Evolutionary conservation across 1,284 basidiomycete species (phyloP).

Genomic region (Heterobasidion parviporum): DNA sequence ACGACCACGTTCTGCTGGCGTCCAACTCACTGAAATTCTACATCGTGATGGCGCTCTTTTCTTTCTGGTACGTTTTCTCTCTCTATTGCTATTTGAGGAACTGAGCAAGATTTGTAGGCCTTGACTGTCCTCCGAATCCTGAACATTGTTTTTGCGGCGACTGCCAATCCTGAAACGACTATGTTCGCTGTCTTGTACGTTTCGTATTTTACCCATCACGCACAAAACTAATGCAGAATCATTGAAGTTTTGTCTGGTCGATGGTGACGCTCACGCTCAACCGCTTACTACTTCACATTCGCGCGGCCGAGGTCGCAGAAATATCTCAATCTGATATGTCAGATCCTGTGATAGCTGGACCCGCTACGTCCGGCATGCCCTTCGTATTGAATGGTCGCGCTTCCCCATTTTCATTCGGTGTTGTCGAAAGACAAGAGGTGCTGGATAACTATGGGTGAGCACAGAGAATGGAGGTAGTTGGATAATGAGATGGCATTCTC

Average conservation of each 20-base stretch:
- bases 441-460: neutral
- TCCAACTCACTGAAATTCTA: neutral
- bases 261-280: neutral
- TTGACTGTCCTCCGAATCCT: neutral
- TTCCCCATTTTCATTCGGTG: neutral
- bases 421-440: neutral
- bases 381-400: neutral
- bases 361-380: neutral
- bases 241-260: neutral
- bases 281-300: neutral
- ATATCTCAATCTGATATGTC: neutral
- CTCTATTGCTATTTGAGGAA: neutral
- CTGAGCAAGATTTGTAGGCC: neutral
- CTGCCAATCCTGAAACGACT: neutral
- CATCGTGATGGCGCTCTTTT: neutral
- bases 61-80: neutral
- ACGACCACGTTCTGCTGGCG: neutral
- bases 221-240: neutral
- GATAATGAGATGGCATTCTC: no score
- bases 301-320: neutral
- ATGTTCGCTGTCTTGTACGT: neutral
- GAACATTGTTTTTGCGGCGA: slow-evolving; percentile 1
- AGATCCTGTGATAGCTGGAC: neutral
- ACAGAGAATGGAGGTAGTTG: neutral
- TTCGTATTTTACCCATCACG: neutral